These are phyloP conservation scores for Pichia norvegensis DNA, from an alignment of 1,139 yeast species.

Conservation along the genomic window DNA sequence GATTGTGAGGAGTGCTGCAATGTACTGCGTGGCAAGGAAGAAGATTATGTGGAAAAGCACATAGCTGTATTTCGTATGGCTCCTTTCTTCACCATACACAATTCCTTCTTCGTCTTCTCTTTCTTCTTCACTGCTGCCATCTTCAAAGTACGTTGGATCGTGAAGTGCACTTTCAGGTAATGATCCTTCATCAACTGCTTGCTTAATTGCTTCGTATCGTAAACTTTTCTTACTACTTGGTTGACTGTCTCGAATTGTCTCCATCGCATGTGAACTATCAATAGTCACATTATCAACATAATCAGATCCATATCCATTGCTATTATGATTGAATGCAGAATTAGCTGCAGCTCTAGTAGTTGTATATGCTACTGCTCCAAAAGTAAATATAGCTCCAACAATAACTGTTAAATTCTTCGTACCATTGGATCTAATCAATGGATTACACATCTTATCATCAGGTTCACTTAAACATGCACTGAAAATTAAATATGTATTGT, in stretches of 20 bases:
- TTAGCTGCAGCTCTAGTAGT: constrained; percentile 93
- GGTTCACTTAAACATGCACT: constrained; percentile 97
- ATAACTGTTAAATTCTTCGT: constrained; percentile 86
- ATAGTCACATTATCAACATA: background rate
- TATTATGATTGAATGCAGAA: constrained; percentile 47
- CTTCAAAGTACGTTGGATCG: constrained; percentile 57
- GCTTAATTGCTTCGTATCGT: constrained; percentile 81
- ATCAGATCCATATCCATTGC: constrained; percentile 15
- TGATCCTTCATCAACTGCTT: constrained; percentile 92
- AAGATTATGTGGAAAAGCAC: constrained; percentile 84
- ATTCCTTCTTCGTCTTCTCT: constrained; percentile 29
- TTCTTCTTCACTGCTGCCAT: constrained; percentile 29
- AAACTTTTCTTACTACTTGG: constrained; percentile 60
- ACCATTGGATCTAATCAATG: constrained; percentile 79
- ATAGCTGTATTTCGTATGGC: constrained; percentile 76
- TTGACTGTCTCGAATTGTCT: constrained; percentile 35
- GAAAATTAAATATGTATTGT: constrained; percentile 85
- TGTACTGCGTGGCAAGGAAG: constrained; percentile 94
- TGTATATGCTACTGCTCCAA: constrained; percentile 92
- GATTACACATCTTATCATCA: constrained; percentile 87
- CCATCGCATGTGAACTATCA: constrained; percentile 11
- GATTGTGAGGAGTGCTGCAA: constrained; percentile 86
- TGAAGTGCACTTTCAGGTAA: constrained; percentile 85
- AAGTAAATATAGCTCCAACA: constrained; percentile 88
- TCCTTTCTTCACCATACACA: constrained; percentile 45